Base-by-base conservation (phyloP, 176 grass and related monocot species). In the Paspalum notatum region DNA sequence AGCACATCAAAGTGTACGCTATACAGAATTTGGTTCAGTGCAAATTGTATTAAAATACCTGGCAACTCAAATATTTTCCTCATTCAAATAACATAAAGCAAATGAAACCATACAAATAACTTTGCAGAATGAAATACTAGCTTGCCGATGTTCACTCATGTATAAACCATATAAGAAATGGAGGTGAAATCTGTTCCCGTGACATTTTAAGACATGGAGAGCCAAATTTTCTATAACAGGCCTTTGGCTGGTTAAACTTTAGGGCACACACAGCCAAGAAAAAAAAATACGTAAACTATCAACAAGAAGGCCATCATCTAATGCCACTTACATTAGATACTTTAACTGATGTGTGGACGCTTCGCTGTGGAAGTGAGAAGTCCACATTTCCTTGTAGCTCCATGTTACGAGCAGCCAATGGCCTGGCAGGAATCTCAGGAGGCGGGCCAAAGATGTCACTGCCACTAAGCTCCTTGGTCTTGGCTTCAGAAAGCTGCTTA, bases 391-490 rank as follows among this genome's bases (percentile, higher is more conserved):
- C 94, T 64, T 88, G 92, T 32, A 94, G 66, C 76, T 92, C 94
- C 79, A 91, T 83, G 67, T 97, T 94, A 66, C 87, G 89, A 71
- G 89, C 85, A 54, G 91, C 87, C 62, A 93, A 86, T 65, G 89
- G 87, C 26, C 91, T 87, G 38, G 83, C 50, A 69, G 87, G 62
- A 77, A 86, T 84, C 76, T 90, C 91, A 41, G 89, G 89, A 82
- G 89, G 91, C 7, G 94, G 91, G 50, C 91, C 91, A 69, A 97
- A 97, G 56, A 97, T 97, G 86, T 97, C 87, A 58, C 89, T 90
- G 10, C 94, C 94, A 0, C 49, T 83, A 18, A 94, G 94, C 75
- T 97, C 94, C 87, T 97, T 97, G 79, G 72, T 92, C 83, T 97
- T 97, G 10, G 91, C 89, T 88, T 97, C 94, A 74, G 94, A 97